Base-by-base conservation (phyloP, 805 yeast species). In the Nakazawaea siamensis region DNA sequence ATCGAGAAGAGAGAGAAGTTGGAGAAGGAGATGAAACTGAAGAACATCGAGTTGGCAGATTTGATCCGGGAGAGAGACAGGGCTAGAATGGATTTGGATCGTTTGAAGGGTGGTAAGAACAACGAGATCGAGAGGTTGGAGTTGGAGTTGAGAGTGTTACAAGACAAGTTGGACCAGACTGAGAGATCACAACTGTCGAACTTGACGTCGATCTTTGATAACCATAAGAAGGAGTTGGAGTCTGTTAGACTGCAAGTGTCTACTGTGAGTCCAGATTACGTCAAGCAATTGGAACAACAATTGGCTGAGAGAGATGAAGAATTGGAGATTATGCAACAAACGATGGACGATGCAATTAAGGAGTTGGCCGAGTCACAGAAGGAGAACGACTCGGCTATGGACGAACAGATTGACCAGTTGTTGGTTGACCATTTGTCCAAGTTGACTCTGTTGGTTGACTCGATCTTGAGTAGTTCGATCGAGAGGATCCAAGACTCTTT, bases 21-120 rank as follows among this genome's bases (percentile, higher is more conserved):
- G 24, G 95, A 87, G 50, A 70, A 82, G 37, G 95, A 87, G 40
- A 62, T 86, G 54, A 86, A 84, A 53, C 70, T 88, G 11, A 87
- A 87, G 58, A 86, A 84, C 52, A 68, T 86, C 29, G 95, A 86
- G 56, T 66, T 86, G 41, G 95, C 95, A 1, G 95, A 85, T 47
- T 67, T 86, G 47, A 87, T 87, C 38, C 71, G 92, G 42, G 95
- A 86, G 52, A 74, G 96, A 39, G 96, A 86, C 51, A 70, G 94
- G 31, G 94, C 95, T 1, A 70, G 90, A 49, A 64, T 86, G 45
- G 95, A 86, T 40, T 59, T 85, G 27, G 95, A 84, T 43, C 70
- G 83, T 44, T 51, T 70, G 9, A 74, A 69, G 45, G 87, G 83
- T 8, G 62, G 72, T 27, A 77, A 77, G 44, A 76, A 71, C 36